Percentiles rank a stretch among this genome's conserved stretches.
Conservation (phyloP, 2,329 filamentous ascomycete genomes). For the Didymella exigua region DNA sequence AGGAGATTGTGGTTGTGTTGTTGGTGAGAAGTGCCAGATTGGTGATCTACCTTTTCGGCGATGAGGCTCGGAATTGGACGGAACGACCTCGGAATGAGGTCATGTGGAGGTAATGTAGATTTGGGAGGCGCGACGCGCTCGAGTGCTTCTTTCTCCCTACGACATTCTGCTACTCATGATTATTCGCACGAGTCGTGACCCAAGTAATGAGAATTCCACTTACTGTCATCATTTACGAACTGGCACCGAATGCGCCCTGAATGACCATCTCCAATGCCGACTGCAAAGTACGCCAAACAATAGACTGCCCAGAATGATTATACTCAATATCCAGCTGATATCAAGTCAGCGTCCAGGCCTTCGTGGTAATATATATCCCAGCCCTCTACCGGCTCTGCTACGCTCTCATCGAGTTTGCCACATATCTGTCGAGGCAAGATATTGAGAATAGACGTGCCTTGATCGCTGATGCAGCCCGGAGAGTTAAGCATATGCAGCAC, state of each 20-base stretch:
- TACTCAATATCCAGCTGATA: constrained; percentile 18
- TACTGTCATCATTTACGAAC: constrained; percentile 18
- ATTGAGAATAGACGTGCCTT: constrained; percentile 27
- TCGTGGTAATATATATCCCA: constrained; percentile 35
- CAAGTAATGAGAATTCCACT: not conserved
- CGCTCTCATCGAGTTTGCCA: constrained; percentile 21
- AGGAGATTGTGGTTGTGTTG: not conserved
- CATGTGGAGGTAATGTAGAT: not conserved
- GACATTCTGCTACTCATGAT: not conserved
- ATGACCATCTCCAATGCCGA: constrained; percentile 27
- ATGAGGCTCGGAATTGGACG: constrained; percentile 4
- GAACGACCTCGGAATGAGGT: constrained; percentile 10
- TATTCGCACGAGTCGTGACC: not conserved
- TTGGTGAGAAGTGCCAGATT: not conserved
- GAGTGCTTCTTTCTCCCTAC: not conserved
- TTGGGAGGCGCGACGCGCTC: not conserved
- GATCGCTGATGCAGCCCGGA: constrained; percentile 23
- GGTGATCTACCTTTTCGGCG: not conserved
- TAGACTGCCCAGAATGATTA: constrained; percentile 27
- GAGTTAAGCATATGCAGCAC: constrained; percentile 26
- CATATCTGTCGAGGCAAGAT: constrained; percentile 29
- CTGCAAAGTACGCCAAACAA: constrained; percentile 33
- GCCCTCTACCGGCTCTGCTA: constrained; percentile 27
- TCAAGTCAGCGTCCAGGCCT: constrained; percentile 23
- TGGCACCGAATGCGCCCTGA: constrained; percentile 33